Evolutionary conservation across 2,329 filamentous ascomycete species (phyloP).

Genomic region (Penicillium decumbens): DNA sequence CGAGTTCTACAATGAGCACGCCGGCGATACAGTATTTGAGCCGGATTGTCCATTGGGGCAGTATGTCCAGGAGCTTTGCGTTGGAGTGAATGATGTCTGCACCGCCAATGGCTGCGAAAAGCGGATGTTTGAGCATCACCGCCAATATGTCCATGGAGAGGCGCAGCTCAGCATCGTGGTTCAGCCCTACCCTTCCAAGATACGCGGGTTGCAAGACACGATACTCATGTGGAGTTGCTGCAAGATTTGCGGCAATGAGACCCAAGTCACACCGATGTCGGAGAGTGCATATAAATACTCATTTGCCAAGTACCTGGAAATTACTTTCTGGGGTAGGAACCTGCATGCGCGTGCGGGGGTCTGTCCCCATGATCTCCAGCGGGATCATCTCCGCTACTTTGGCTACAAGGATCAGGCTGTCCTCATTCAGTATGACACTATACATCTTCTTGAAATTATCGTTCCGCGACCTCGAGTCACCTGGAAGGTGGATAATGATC

Average conservation of each 20-base stretch:
- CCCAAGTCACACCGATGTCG: slow-evolving; percentile 85
- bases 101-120: slow-evolving; percentile 79
- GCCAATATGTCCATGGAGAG: slow-evolving; percentile 94
- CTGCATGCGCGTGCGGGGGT: slow-evolving; percentile 68
- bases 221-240: slow-evolving; percentile 99
- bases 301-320: slow-evolving; percentile 95
- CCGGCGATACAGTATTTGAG: slow-evolving; percentile 58
- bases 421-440: slow-evolving; percentile 85
- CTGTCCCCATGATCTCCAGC: slow-evolving; percentile 88
- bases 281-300: slow-evolving; percentile 96
- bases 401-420: slow-evolving; percentile 80
- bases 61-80: slow-evolving; percentile 86
- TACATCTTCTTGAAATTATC: slow-evolving; percentile 89
- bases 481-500: slow-evolving; percentile 95
- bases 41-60: slow-evolving; percentile 91
- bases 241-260: slow-evolving; percentile 85
- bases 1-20: slow-evolving; percentile 88
- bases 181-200: slow-evolving; percentile 65
- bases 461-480: slow-evolving; percentile 86
- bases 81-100: slow-evolving; percentile 70
- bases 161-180: slow-evolving; percentile 89
- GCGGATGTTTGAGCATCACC: slow-evolving; percentile 85
- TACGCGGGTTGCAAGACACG: slow-evolving; percentile 63
- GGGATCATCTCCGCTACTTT: slow-evolving; percentile 89
- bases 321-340: slow-evolving; percentile 90